Evolutionary conservation across 225 moss, liverwort and hornwort genomes (phyloP).

Genomic region (Climacium dendroides): DNA sequence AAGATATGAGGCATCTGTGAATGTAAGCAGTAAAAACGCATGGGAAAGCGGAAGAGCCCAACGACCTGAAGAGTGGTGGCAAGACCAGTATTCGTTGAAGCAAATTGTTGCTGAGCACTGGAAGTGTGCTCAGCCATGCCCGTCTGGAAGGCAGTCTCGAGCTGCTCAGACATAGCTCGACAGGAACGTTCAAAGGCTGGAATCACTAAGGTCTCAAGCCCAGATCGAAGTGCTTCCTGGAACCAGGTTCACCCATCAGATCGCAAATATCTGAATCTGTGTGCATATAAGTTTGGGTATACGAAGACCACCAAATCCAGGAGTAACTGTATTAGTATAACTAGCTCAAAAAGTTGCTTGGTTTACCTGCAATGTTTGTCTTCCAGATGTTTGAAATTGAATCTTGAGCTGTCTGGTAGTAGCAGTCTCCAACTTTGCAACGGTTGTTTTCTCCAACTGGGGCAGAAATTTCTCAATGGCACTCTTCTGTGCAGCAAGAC

Average conservation of each 20-base stretch:
- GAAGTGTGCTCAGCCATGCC: conserved; percentile 66
- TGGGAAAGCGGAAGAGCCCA: neutral
- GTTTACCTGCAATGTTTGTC: conserved; percentile 61
- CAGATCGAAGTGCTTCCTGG: conserved; percentile 53
- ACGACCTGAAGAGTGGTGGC: conserved; percentile 63
- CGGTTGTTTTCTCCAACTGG: conserved; percentile 59
- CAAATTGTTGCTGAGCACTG: conserved; percentile 58
- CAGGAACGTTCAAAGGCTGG: conserved; percentile 76
- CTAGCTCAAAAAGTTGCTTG: neutral
- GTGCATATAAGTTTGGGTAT: neutral
- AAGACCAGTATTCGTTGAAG: conserved; percentile 48
- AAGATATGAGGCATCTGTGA: neutral
- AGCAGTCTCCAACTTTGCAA: conserved; percentile 51
- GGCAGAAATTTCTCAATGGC: conserved; percentile 58
- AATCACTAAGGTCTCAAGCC: conserved; percentile 48
- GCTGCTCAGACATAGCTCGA: conserved; percentile 69
- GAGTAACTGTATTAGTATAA: neutral
- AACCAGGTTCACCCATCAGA: neutral
- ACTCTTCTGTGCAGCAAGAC: conserved; percentile 40
- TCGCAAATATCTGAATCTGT: neutral
- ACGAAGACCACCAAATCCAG: neutral
- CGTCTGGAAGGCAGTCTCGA: conserved; percentile 55
- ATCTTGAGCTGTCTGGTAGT: conserved; percentile 55
- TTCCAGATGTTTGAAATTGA: conserved; percentile 52
- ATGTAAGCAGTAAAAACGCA: neutral